These are phyloP conservation scores for Flammula alnicola DNA, from an alignment of 1,284 basidiomycete genomes.

Conservation along the genomic window DNA sequence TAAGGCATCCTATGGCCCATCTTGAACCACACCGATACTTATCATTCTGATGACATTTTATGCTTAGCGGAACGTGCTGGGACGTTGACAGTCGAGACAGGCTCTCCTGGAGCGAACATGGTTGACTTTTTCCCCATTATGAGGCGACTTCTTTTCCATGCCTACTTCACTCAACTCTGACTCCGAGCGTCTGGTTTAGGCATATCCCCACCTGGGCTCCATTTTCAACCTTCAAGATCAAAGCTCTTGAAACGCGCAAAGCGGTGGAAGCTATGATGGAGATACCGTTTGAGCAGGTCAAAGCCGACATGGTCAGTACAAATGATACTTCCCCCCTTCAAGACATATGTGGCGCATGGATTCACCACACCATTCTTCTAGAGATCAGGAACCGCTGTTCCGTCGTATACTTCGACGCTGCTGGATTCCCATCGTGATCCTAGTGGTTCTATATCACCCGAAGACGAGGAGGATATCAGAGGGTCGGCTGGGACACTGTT, in stretches of 20 bases:
- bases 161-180: not conserved
- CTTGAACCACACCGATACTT: conserved; percentile 17
- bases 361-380: conserved; percentile 26
- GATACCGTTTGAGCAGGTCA: conserved; percentile 57
- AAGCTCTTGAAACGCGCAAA: conserved; percentile 47
- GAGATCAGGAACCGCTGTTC: conserved; percentile 49
- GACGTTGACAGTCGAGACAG: conserved; percentile 51
- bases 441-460: conserved; percentile 35
- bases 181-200: conserved; percentile 28
- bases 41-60: conserved; percentile 28
- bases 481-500: conserved; percentile 58
- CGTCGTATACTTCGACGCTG: conserved; percentile 59
- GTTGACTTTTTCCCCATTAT: conserved; percentile 61
- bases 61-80: conserved; percentile 49
- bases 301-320: conserved; percentile 49
- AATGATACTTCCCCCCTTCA: conserved; percentile 2
- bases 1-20: conserved; percentile 27
- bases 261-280: conserved; percentile 52
- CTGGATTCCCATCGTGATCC: conserved; percentile 43
- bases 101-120: conserved; percentile 55
- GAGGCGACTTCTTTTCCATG: conserved; percentile 34
- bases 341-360: conserved; percentile 18
- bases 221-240: conserved; percentile 57
- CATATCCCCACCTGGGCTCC: conserved; percentile 61
- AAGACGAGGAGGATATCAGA: conserved; percentile 61